Evolutionary conservation across 2,329 filamentous ascomycete genomes (phyloP), one percentile per base, ranked within the genome.

Genomic region (Colletotrichum siamense): DNA sequence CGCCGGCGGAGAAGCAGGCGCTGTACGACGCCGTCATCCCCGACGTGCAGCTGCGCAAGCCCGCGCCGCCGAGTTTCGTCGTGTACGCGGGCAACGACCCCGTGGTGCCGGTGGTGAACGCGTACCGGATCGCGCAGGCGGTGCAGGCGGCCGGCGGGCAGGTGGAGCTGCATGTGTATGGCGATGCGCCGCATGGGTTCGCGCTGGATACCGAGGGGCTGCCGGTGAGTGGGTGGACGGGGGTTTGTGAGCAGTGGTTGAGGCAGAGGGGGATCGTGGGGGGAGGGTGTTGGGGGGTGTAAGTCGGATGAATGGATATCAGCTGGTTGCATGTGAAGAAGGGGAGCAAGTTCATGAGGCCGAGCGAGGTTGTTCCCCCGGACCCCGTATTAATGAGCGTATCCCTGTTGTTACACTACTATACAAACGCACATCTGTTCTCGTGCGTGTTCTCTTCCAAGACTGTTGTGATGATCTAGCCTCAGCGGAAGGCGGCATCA

Each of bases 1-100:
- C 75, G n/a, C 79, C 79, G 36, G 78, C 78, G n/a, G 79, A 73
- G 22, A 80, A 80, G 70, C 78, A 79, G 73, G 79, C 69, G 22
- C 72, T 80, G 2, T 80, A 79, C 57, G 74, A 80, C 52, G 39
- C 63, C 39, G 78, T 80, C 7, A 64, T 79, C 32, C 79, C 79
- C 3, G 79, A 80, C 30, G 73, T 76, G 34, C 77, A 80, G 52
- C 59, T 79, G 13, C 30, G 22, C 22, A n/a, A 24, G 16, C 75
- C 76, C n/a, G 72, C 78, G 32, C 77, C 79, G 28, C 78, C 78
- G 15, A 77, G 74, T 12, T 80, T 80, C 22, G 74, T 79, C 22
- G 77, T 79, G 8, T 79, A 80, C 26, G 79, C 77, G 1, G 76
- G 52, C 7, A 79, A 64, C n/a, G 78, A 80, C 28, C 76, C 77